phyloP scores from a whole-genome alignment of 768 basidiomycete genomes.

The Phanerochaete carnosa region DNA sequence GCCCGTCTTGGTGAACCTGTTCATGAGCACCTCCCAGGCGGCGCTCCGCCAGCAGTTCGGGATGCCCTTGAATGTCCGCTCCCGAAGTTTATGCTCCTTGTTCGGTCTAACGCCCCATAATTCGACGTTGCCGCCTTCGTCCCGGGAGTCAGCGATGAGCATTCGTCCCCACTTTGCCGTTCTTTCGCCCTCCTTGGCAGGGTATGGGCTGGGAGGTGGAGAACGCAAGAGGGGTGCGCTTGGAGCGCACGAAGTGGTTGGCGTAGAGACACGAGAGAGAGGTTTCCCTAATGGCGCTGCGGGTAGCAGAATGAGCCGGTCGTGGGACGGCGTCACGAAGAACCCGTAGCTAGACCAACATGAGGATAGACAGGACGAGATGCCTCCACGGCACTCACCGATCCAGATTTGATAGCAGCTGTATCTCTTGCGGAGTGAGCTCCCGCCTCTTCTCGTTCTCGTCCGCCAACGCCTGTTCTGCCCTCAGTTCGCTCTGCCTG shows the following conservation, averaged over 20 bases:
- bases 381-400: slow-evolving; percentile 50
- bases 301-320: slow-evolving; percentile 75
- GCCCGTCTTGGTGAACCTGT: slow-evolving; percentile 44
- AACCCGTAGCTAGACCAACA: slow-evolving; percentile 77
- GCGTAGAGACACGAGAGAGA: slow-evolving; percentile 36
- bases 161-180: slow-evolving; percentile 94
- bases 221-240: slow-evolving; percentile 43
- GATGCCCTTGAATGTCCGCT: slow-evolving; percentile 90
- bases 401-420: slow-evolving; percentile 76
- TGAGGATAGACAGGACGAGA: slow-evolving; percentile 3
- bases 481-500: slow-evolving; percentile 56
- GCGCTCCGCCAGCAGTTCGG: slow-evolving; percentile 95
- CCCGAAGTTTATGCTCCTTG: slow-evolving; percentile 67
- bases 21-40: slow-evolving; percentile 85
- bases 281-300: slow-evolving; percentile 60
- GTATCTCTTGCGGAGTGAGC: slow-evolving; percentile 69
- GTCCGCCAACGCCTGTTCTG: slow-evolving; percentile 52
- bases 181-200: slow-evolving; percentile 65
- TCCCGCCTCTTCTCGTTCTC: slow-evolving; percentile 62
- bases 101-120: slow-evolving; percentile 65
- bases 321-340: slow-evolving; percentile 75
- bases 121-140: slow-evolving; percentile 73
- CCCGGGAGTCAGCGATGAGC: slow-evolving; percentile 66
- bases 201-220: slow-evolving; percentile 39
- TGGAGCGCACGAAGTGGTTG: slow-evolving; percentile 21